These are phyloP conservation scores for Volvariella volvacea DNA, from an alignment of 1,284 basidiomycete genomes.

Conservation along the genomic window DNA sequence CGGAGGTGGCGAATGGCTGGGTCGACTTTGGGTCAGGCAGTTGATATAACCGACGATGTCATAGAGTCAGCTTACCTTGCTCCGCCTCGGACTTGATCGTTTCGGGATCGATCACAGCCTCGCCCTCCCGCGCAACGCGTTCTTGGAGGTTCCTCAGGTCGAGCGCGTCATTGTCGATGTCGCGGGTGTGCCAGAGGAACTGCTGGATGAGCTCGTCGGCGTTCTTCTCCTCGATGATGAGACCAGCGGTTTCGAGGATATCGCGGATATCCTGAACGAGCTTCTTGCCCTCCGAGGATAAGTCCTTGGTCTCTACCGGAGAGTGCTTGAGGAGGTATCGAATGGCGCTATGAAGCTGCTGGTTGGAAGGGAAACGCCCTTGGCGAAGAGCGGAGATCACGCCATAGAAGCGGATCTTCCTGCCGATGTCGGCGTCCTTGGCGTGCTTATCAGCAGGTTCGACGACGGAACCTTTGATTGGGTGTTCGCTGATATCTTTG, in stretches of 20 bases:
- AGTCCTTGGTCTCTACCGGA: slow-evolving; percentile 52
- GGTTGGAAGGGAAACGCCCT: slow-evolving; percentile 75
- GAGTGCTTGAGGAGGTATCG: slow-evolving; percentile 62
- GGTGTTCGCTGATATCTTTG: slow-evolving; percentile 54
- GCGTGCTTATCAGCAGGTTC: slow-evolving; percentile 47
- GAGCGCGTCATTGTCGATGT: slow-evolving; percentile 43
- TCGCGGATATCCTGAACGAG: slow-evolving; percentile 72
- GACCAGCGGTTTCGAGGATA: slow-evolving; percentile 64
- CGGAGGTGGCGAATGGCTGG: slow-evolving; percentile 79
- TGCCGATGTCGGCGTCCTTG: slow-evolving; percentile 56
- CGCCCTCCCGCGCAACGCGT: slow-evolving; percentile 13
- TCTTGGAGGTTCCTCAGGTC: slow-evolving; percentile 17
- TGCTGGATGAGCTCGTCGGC: slow-evolving; percentile 85
- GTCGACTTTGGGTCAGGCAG: neutral
- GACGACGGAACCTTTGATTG: slow-evolving; percentile 46
- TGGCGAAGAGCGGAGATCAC: slow-evolving; percentile 74
- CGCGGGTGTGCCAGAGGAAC: slow-evolving; percentile 73
- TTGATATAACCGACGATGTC: neutral
- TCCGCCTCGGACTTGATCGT: slow-evolving; percentile 57
- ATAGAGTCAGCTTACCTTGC: slow-evolving; percentile 5
- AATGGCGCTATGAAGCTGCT: slow-evolving; percentile 72
- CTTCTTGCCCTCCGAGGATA: slow-evolving; percentile 73
- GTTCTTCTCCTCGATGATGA: slow-evolving; percentile 79
- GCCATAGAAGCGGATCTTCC: slow-evolving; percentile 46
- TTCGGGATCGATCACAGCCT: slow-evolving; percentile 46